Base-by-base conservation (phyloP, 768 basidiomycete genomes). In the Rubroboletus pulcherrimus region DNA sequence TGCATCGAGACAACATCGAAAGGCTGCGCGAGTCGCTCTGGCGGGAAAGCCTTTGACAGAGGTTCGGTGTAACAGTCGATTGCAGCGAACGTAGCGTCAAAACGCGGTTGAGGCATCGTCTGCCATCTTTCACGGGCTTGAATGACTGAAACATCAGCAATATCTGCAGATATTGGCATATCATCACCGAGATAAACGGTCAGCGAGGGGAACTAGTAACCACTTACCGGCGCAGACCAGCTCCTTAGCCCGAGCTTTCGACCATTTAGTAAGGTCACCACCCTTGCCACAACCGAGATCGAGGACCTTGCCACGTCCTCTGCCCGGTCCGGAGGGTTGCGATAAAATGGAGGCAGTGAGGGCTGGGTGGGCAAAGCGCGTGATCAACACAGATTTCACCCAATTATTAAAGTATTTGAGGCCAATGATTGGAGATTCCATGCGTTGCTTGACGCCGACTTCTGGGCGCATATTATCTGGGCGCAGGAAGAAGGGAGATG, bases 201-300 rank as follows among this genome's bases (percentile, higher is more conserved):
- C 17, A 19, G 38, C 35, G 46, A 42, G 11, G 19, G 34, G 5
- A 41, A 24, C 43, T 47, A n/a, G 26, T 30, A 11, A 62, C 71
- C 45, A 71, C 79, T 53, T 53, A 93, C 95, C 95, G 40, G 94
- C 79, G 31, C 87, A 93, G 39, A 93, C 76, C 51, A 93, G 80
- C 62, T 93, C 90, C 59, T 71, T 80, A 34, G 95, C 85, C 46
- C 80, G 82, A 15, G 94, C 93, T 71, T 92, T 93, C 46, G 80
- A 77, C 97, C 97, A 99, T 73, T 99, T 99, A 39, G 82, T 89
- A 64, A 98, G 78, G 73, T 99, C 97, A 5, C 97, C 97, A 11
- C 97, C 97, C 72, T 98, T 99, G n/a, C 97, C 97, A 67, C 96
- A 98, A 6, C 96, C 97, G 73, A 99, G 83, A 73, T 99, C 97